Evolutionary conservation across 2,329 filamentous ascomycete genomes (phyloP), one percentile per base, ranked within the genome.

Genomic region (Aureobasidium melanogenum): DNA sequence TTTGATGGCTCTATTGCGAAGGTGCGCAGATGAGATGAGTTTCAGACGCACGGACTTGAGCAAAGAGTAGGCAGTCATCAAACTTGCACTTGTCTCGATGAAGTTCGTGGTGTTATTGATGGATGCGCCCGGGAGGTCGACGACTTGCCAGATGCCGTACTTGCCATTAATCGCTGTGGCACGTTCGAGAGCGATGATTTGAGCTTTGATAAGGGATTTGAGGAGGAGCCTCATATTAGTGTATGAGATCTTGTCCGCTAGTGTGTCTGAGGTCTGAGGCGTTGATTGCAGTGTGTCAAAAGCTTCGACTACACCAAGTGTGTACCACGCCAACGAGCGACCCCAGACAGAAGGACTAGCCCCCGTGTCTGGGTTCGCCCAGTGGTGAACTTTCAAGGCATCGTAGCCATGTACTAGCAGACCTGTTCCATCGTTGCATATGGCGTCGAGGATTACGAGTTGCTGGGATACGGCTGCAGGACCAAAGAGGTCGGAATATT

Each of bases 261-360:
- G 14, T 12, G 10, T 34, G 9, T 1, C 19, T 2, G n/a, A 19
- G n/a, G 10, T n/a, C 3, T 5, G 19, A 22, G 26, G 44, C 44
- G 32, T 26, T 9, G 28, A 34, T 15, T 24, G 39, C n/a, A 56
- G 6, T 5, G 24, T 15, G 5, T 44, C 52, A 6, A 56, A n/a
- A 3, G 39, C 52, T 34, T 56, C 39, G 28, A 56, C 17, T 7
- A 56, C 28, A 17, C 52, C 52, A 12, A 56, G 52, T 2, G 52
- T 56, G n/a, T 56, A 56, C 52, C 52, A 56, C 6, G 52, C 52
- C 26, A 44, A 24, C 3, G 52, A 56, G 5, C 52, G 39, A 15
- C 52, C 52, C 52, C 52, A 56, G 10, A 56, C 52, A 14, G 41
- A 44, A 15, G 52, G 52, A 36, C 52, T 56, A 9, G 52, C 52